Evolutionary conservation across 2,329 filamentous ascomycete genomes (phyloP), one percentile per base, ranked within the genome.

Genomic region (Stachybotrys chartarum): DNA sequence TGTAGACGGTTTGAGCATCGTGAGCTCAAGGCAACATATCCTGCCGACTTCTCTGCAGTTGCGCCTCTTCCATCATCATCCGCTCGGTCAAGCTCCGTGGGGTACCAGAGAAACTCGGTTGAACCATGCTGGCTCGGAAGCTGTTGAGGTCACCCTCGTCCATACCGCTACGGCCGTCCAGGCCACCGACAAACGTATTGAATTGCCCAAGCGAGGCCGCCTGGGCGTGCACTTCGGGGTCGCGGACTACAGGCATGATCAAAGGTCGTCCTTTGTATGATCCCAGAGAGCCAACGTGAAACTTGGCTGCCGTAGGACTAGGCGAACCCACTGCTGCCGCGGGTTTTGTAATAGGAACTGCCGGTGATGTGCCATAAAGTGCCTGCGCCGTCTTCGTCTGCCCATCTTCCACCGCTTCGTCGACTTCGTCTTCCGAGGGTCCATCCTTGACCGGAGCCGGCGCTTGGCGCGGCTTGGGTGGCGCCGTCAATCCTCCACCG

Each of bases 181-280:
- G 64, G 49, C 79, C 79, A 1, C 79, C 80, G 8, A 82, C 77
- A 63, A 82, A 81, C 24, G 72, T 75, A 57, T 71, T 74, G 50
- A 82, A 67, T 17, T 77, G 71, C 44, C 78, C 78, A 52, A 81
- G 66, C 11, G 75, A 74, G 11, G 72, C 75, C 3, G 78, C 78
- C 59, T 73, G 70, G 30, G 75, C 77, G 55, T 79, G 75, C 1
- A 83, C 54, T 24, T 78, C 73, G 8, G 77, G 72, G 51, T 78
- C 73, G 51, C 72, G 74, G 50, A 83, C 74, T 14, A 82, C 71
- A 2, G 77, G 75, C 69, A 82, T 79, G 42, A 74, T 71, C 51
- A 84, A 76, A 14, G 79, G 73, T 18, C 73, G 73, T 48, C 80
- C 80, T 61, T 76, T 80, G 60, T 80, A 82, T n/a, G 79, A 82